phyloP scores from a whole-genome alignment of 2,329 filamentous ascomycete genomes.

The Phaeosphaeriaceae sp. region DNA sequence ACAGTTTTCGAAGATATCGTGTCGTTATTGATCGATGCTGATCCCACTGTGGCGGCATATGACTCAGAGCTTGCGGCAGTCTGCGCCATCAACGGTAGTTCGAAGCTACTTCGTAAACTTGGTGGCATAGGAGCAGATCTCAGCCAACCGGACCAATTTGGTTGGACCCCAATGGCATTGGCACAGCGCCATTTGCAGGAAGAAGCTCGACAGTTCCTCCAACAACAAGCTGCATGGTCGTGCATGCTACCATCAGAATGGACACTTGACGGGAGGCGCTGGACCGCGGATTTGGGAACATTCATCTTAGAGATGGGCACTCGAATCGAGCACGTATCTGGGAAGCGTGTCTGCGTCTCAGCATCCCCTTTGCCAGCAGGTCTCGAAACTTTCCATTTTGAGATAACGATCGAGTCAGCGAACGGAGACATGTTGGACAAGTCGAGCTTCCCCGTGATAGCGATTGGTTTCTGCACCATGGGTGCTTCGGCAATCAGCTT shows the following conservation, averaged over 20 bases:
- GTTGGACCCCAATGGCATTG: slow-evolving; percentile 1
- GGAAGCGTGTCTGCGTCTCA: background rate
- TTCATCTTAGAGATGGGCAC: background rate
- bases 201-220: background rate
- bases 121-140: background rate
- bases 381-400: background rate
- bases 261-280: background rate
- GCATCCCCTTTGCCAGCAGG: background rate
- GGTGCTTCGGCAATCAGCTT: background rate
- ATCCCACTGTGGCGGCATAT: background rate
- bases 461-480: slow-evolving; percentile 1
- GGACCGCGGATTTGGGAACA: too few species aligned
- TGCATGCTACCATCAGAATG: background rate
- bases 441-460: background rate
- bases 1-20: background rate
- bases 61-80: slow-evolving; percentile 1
- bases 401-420: background rate
- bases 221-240: background rate
- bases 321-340: background rate
- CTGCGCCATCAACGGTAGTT: slow-evolving; percentile 1
- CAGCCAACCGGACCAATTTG: background rate
- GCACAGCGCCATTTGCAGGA: background rate
- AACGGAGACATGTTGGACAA: background rate
- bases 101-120: background rate
- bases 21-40: background rate